A percentile compares a stretch with the other conserved stretches of the same genome.
These are phyloP conservation scores for Nicotiana otophora DNA, from an alignment of 257 asterid genomes.

Conservation along the genomic window DNA sequence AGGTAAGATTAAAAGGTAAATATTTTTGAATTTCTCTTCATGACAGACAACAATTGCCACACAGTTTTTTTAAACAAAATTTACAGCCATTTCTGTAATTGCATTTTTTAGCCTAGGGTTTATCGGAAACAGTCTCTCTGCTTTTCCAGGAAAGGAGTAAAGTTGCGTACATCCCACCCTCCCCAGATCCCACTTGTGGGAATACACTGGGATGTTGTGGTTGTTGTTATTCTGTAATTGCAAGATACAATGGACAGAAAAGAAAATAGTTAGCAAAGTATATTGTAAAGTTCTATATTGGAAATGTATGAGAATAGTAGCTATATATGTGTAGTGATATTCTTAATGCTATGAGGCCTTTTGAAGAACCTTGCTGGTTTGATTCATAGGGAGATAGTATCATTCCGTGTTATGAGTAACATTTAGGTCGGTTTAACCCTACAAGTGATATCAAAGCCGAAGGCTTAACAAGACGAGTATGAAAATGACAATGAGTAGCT, in stretches of 20 bases:
- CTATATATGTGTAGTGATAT: neutral
- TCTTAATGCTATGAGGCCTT: neutral
- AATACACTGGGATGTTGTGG: too few species aligned
- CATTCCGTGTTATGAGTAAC: neutral
- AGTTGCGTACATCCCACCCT: too few species aligned
- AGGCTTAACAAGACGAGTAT: neutral
- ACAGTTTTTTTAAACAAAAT: neutral
- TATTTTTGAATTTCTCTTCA: neutral
- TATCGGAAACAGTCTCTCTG: too few species aligned
- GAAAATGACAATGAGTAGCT: neutral
- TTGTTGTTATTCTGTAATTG: neutral
- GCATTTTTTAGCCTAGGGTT: neutral
- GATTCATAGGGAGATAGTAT: neutral
- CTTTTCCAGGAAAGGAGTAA: too few species aligned
- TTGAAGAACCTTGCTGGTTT: neutral
- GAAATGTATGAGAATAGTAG: neutral
- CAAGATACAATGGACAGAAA: neutral
- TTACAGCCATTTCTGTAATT: neutral
- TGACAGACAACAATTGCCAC: neutral
- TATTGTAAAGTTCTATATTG: neutral
- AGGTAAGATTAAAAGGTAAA: neutral
- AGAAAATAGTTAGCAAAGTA: neutral
- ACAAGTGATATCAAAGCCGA: neutral
- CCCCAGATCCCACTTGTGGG: too few species aligned
- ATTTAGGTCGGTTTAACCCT: neutral